phyloP scores from a whole-genome alignment of 2,329 filamentous ascomycete species.

The Phyllosticta citriasiana region DNA sequence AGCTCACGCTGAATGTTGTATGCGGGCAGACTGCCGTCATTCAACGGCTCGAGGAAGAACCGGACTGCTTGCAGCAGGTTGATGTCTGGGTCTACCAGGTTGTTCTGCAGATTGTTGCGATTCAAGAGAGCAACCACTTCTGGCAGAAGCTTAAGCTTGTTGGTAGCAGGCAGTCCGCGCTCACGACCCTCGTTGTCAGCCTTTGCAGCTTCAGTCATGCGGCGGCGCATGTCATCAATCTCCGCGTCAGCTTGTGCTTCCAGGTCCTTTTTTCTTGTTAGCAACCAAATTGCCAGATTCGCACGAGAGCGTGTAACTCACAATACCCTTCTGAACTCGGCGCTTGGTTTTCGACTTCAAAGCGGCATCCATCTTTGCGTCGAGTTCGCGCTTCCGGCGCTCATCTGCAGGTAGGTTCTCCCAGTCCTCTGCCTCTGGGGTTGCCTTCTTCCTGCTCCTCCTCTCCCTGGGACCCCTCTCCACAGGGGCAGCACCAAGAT shows the following conservation, averaged over 20 bases:
- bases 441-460: conserved; percentile 37
- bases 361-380: conserved; percentile 78
- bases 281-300: conserved; percentile 7
- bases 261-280: conserved; percentile 53
- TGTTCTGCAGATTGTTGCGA: conserved; percentile 74
- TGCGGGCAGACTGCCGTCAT: conserved; percentile 85
- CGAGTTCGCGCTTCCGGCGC: conserved; percentile 72
- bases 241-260: conserved; percentile 85
- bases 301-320: conserved; percentile 34
- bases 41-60: conserved; percentile 93
- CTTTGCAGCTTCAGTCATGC: conserved; percentile 85
- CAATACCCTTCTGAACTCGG: conserved; percentile 79
- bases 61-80: conserved; percentile 92
- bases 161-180: conserved; percentile 68
- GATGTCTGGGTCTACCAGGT: conserved; percentile 84
- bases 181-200: conserved; percentile 75
- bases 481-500: conserved; percentile 21
- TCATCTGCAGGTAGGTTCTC: conserved; percentile 76
- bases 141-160: conserved; percentile 89
- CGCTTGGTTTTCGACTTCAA: conserved; percentile 67
- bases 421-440: conserved; percentile 50
- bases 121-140: conserved; percentile 83
- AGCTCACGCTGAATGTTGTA: conserved; percentile 97
- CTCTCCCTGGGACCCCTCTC: conserved; percentile 31
- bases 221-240: conserved; percentile 75